Evolutionary conservation across 2,329 filamentous ascomycete genomes (phyloP), one percentile per base, ranked within the genome.

Genomic region (Beauveria caledonica): DNA sequence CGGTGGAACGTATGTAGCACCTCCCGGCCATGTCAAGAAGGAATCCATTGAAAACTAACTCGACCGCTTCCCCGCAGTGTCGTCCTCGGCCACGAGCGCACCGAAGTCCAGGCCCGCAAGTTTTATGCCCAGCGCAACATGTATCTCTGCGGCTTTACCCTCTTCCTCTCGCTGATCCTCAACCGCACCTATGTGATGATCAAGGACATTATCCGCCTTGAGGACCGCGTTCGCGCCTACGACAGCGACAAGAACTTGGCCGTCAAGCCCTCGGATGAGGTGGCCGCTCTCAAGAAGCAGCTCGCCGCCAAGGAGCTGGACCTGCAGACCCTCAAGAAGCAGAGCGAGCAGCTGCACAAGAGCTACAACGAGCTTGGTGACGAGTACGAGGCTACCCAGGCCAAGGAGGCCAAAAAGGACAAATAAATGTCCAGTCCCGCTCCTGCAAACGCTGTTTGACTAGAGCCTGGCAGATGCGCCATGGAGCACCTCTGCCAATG

Each of bases 111-210:
- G 77, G 93, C 94, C 66, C 92, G 94, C 83, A 99, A 99, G 79
- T 99, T 99, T 83, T 99, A 99, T 84, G 96, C 92, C 64, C 93
- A 99, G 81, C 92, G 94, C 76, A 99, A 99, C 86, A 99, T 99
- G 94, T 99, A 99, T 80, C 92, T 99, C 64, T 97, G 94, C 77
- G 94, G 94, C 69, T 99, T 99, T 82, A 99, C 94, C 5, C 88
- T 99, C 65, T 97, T 99, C 86, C 88, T 99, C 64, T 97, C 93
- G 58, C 83, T 99, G 65, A 99, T 99, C 77, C 90, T 95, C 73
- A 97, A 99, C 86, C 93, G 94, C 72, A 99, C 94, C 72, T 99
- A 97, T 80, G 89, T 88, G 71, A 93, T 97, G 90, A 96, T 97
- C 71, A 84, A 96, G 66, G 92, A 97, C 68, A 86, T 89, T 56